Conservation (phyloP, 2,329 filamentous ascomycete genomes). For the Didymella sp. region DNA sequence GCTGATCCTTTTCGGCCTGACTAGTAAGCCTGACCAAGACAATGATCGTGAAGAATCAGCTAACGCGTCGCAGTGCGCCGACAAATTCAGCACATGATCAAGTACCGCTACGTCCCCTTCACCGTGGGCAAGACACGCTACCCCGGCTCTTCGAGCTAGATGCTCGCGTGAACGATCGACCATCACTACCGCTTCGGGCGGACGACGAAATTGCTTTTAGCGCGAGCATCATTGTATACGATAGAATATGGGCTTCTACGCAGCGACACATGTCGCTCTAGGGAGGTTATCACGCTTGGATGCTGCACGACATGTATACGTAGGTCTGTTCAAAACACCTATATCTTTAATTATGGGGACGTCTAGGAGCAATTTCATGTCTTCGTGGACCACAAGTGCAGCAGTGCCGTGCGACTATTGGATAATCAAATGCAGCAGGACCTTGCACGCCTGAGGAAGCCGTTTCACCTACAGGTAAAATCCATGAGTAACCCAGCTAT, state of each 20-base stretch:
- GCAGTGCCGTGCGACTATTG: neutral
- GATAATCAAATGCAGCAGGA: neutral
- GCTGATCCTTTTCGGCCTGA: slow-evolving; percentile 94
- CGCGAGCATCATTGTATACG: slow-evolving; percentile 26
- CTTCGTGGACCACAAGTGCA: neutral
- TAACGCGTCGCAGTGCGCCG: slow-evolving; percentile 75
- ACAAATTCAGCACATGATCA: slow-evolving; percentile 99
- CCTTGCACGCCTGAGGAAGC: neutral
- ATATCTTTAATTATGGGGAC: slow-evolving; percentile 14
- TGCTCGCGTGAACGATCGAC: slow-evolving; percentile 7
- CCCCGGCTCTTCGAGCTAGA: slow-evolving; percentile 39
- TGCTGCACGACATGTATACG: slow-evolving; percentile 31
- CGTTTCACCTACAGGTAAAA: neutral
- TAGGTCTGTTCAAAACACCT: slow-evolving; percentile 18
- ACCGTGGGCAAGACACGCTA: slow-evolving; percentile 76
- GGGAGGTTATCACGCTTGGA: slow-evolving; percentile 21
- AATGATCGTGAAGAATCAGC: neutral
- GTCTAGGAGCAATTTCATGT: neutral
- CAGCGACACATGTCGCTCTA: slow-evolving; percentile 25
- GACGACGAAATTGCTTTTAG: slow-evolving; percentile 23
- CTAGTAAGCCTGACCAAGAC: slow-evolving; percentile 69
- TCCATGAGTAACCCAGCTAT: neutral
- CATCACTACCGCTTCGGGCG: slow-evolving; percentile 7
- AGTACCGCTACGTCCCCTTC: slow-evolving; percentile 98
- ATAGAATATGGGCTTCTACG: slow-evolving; percentile 31